Conservation (phyloP, 352 stramenopile genomes). For the Phytophthora ramorum region DNA sequence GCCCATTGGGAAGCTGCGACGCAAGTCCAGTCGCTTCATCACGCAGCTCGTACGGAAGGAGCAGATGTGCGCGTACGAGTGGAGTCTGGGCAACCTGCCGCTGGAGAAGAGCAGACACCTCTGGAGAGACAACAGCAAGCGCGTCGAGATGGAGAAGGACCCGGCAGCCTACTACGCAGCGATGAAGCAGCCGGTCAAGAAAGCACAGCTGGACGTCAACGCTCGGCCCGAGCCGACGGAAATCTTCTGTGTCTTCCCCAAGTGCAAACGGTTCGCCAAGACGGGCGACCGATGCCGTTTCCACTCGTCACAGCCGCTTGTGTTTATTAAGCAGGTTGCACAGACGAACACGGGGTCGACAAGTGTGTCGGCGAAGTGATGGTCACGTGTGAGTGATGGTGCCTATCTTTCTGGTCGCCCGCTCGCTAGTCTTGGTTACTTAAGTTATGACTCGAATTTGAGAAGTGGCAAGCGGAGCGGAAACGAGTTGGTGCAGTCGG, state of each 20-base stretch:
- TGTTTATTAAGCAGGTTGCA: conserved; percentile 23
- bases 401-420: background rate
- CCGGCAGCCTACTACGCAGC: conserved; percentile 5
- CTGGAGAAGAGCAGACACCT: conserved; percentile 53
- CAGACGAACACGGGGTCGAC: background rate
- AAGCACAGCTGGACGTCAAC: conserved; percentile 12
- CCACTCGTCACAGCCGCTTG: conserved; percentile 45
- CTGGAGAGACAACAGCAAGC: conserved; percentile 68
- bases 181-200: conserved; percentile 7
- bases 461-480: conserved; percentile 10
- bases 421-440: conserved; percentile 7
- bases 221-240: conserved; percentile 45
- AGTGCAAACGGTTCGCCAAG: conserved; percentile 70
- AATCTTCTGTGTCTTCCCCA: conserved; percentile 51
- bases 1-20: conserved; percentile 10
- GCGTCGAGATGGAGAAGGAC: conserved; percentile 50
- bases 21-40: conserved; percentile 35
- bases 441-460: conserved; percentile 42
- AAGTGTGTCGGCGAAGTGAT: conserved; percentile 18
- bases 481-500: conserved; percentile 1
- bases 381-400: background rate
- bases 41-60: conserved; percentile 55
- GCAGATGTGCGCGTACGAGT: conserved; percentile 60
- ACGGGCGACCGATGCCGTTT: conserved; percentile 68
- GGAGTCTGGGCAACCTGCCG: conserved; percentile 69